Conservation (phyloP, 2,329 filamentous ascomycete species). For the Helotiales sp. region DNA sequence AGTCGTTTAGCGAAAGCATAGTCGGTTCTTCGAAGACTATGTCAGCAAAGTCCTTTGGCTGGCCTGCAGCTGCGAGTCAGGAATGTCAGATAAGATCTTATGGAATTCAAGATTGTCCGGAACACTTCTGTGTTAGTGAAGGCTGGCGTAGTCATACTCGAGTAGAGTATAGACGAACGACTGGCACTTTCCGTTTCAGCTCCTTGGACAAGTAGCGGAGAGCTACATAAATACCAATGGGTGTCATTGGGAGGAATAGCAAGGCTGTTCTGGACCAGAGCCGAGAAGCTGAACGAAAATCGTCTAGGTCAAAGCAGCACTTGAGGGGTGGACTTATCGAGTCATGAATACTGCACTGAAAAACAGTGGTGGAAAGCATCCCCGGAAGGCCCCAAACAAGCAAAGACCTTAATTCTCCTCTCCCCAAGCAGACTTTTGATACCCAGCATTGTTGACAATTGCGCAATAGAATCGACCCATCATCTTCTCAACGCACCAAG, state of each 20-base stretch:
- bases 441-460: background rate
- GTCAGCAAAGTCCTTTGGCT: too few species aligned
- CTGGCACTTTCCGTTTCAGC: slow-evolving; percentile 16
- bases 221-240: slow-evolving; percentile 18
- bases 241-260: slow-evolving; percentile 18
- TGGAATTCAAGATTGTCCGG: too few species aligned
- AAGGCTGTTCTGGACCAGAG: slow-evolving; percentile 23
- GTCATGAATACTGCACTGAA: background rate
- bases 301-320: slow-evolving; percentile 8
- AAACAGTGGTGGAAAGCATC: background rate
- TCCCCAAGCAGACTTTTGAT: background rate
- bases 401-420: background rate
- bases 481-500: background rate
- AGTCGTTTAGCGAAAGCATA: slow-evolving; percentile 21
- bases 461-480: background rate
- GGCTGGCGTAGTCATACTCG: too few species aligned
- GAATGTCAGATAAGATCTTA: too few species aligned
- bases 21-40: too few species aligned
- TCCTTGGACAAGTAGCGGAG: slow-evolving; percentile 12
- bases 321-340: background rate
- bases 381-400: background rate
- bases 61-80: too few species aligned
- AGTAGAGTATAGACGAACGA: slow-evolving; percentile 13
- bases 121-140: too few species aligned
- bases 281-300: slow-evolving; percentile 16